Conservation (phyloP, 306 rosid species). For the Glycine latifolia region DNA sequence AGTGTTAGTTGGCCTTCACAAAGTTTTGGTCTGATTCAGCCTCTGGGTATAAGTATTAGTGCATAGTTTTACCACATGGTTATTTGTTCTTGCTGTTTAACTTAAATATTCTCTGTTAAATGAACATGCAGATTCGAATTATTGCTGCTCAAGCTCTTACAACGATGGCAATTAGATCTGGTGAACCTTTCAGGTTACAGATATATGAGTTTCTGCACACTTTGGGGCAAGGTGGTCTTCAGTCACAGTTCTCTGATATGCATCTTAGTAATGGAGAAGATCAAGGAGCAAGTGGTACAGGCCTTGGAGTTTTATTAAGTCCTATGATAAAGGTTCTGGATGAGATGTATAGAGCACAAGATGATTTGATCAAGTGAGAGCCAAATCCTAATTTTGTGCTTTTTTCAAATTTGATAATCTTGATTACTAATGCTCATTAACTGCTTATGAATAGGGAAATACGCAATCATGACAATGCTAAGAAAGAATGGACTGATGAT, state of each 20-base stretch:
- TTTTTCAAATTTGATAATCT: slow-evolving; percentile 41
- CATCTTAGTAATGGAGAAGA: slow-evolving; percentile 99
- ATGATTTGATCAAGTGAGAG: slow-evolving; percentile 92
- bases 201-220: slow-evolving; percentile 96
- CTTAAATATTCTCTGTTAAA: slow-evolving; percentile 44
- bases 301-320: slow-evolving; percentile 93
- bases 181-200: slow-evolving; percentile 99
- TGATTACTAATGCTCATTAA: slow-evolving; percentile 46
- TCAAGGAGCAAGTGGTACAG: slow-evolving; percentile 99
- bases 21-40: slow-evolving; percentile 38
- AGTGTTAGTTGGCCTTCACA: slow-evolving; percentile 22
- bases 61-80: slow-evolving; percentile 15
- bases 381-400: slow-evolving; percentile 27
- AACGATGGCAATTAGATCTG: slow-evolving; percentile 97
- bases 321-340: slow-evolving; percentile 97
- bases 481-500: slow-evolving; percentile 98
- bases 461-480: slow-evolving; percentile 95
- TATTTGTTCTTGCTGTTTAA: slow-evolving; percentile 43
- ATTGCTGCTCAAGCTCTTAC: slow-evolving; percentile 99
- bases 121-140: slow-evolving; percentile 79
- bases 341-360: slow-evolving; percentile 98
- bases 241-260: slow-evolving; percentile 92
- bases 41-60: background rate
- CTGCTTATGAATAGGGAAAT: slow-evolving; percentile 74
- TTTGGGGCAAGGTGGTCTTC: slow-evolving; percentile 95